Conservation (phyloP, 805 yeast genomes). For the Wickerhamiella slavikovae region DNA sequence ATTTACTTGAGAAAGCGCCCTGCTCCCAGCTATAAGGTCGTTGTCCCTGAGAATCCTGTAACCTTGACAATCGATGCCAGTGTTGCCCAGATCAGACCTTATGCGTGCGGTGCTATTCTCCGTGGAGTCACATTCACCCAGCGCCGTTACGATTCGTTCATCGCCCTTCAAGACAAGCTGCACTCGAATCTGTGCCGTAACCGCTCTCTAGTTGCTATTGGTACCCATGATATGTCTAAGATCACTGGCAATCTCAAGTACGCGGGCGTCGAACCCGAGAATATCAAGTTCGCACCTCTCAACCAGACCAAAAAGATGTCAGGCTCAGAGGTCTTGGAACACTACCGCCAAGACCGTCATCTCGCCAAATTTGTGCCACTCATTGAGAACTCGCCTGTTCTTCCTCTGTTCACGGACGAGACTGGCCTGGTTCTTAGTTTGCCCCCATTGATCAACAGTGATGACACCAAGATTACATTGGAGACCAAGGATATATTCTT, state of each 20-base stretch:
- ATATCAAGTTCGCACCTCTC: conserved; percentile 33
- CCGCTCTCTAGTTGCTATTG: conserved; percentile 94
- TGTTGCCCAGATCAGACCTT: conserved; percentile 63
- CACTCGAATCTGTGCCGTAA: conserved; percentile 93
- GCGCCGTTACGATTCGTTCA: conserved; percentile 81
- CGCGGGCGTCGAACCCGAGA: conserved; percentile 64
- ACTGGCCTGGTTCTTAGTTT: conserved; percentile 63
- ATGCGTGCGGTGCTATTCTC: conserved; percentile 85
- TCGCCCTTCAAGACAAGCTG: conserved; percentile 85
- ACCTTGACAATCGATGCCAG: conserved; percentile 56
- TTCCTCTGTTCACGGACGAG: conserved; percentile 74
- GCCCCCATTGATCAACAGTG: conserved; percentile 94
- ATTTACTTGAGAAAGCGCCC: conserved; percentile 56
- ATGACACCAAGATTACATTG: conserved; percentile 69
- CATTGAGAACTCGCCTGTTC: conserved; percentile 71
- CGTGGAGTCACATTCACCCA: conserved; percentile 66
- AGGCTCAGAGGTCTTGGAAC: conserved; percentile 67
- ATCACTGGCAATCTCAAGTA: conserved; percentile 68
- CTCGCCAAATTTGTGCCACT: conserved; percentile 76
- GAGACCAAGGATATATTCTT: conserved; percentile 76
- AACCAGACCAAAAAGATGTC: conserved; percentile 30
- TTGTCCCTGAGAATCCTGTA: conserved; percentile 37
- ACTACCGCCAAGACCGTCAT: conserved; percentile 78
- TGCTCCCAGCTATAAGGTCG: conserved; percentile 47
- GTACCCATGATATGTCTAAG: conserved; percentile 86